Evolutionary conservation across 306 rosid genomes (phyloP).

Genomic region (Trifolium dubium): DNA sequence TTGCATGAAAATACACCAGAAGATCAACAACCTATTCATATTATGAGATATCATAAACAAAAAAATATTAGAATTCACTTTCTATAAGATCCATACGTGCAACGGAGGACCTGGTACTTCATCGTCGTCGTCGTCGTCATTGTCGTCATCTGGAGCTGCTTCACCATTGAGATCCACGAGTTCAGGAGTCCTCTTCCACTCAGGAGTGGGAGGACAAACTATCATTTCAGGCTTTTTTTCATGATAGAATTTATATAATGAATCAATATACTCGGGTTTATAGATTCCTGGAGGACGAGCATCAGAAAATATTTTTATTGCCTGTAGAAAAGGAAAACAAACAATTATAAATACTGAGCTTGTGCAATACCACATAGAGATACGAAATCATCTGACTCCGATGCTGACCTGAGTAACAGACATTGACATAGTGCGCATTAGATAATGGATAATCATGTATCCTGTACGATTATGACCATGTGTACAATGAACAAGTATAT

Average conservation of each 20-base stretch:
- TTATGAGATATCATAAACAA: slow-evolving; percentile 34
- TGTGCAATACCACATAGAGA: slow-evolving; percentile 22
- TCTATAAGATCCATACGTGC: slow-evolving; percentile 64
- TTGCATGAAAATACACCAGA: neutral
- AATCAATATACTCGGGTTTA: slow-evolving; percentile 90
- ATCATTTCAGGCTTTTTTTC: slow-evolving; percentile 79
- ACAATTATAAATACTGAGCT: slow-evolving; percentile 28
- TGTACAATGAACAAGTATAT: slow-evolving; percentile 95
- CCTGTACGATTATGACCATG: slow-evolving; percentile 99
- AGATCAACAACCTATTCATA: slow-evolving; percentile 21
- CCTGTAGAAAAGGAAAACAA: slow-evolving; percentile 61
- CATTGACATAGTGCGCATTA: slow-evolving; percentile 73
- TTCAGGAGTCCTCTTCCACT: slow-evolving; percentile 90
- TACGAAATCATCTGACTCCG: slow-evolving; percentile 28
- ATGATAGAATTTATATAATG: slow-evolving; percentile 80
- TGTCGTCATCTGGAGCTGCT: slow-evolving; percentile 64
- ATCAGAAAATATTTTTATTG: slow-evolving; percentile 74
- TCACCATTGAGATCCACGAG: slow-evolving; percentile 95
- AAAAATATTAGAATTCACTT: slow-evolving; percentile 33
- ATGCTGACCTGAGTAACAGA: slow-evolving; percentile 79
- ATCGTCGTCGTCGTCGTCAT: slow-evolving; percentile 63
- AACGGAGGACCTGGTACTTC: slow-evolving; percentile 65
- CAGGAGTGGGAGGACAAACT: slow-evolving; percentile 88
- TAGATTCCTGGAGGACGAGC: slow-evolving; percentile 99
- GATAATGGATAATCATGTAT: slow-evolving; percentile 88